Conservation (phyloP, 139 green algal species). For the Gonium pectorale region DNA sequence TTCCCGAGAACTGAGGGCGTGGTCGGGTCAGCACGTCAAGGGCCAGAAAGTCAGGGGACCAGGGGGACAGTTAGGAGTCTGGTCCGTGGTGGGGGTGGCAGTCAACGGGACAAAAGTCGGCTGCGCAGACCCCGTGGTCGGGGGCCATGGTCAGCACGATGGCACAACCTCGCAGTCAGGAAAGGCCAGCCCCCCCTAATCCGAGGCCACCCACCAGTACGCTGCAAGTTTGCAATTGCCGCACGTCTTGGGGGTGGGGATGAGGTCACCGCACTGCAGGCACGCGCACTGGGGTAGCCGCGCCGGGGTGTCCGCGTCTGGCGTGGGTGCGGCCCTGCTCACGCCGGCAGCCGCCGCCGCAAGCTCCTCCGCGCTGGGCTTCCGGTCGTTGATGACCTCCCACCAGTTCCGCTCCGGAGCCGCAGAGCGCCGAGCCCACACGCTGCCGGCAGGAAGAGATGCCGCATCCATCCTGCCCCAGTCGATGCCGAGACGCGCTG, state of each 20-base stretch:
- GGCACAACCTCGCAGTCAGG: too few species aligned
- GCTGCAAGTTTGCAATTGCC: conserved; percentile 18
- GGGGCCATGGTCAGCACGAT: too few species aligned
- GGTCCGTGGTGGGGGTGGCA: too few species aligned
- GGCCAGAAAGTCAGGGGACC: too few species aligned
- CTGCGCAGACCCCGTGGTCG: too few species aligned
- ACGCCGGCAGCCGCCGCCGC: neutral
- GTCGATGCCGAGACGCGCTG: too few species aligned
- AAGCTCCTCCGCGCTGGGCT: neutral
- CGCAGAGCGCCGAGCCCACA: neutral
- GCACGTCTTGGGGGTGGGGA: neutral
- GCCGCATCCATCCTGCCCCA: neutral
- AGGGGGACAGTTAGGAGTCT: too few species aligned
- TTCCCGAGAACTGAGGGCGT: conserved; percentile 23
- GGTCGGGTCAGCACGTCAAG: too few species aligned
- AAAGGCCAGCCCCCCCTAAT: too few species aligned
- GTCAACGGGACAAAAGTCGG: too few species aligned
- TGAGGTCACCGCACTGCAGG: neutral
- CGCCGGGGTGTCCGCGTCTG: neutral
- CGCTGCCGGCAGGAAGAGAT: neutral
- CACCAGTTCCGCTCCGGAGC: conserved; percentile 20
- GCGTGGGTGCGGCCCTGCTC: too few species aligned
- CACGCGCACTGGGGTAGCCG: neutral
- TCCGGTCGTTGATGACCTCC: neutral
- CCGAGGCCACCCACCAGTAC: conserved; percentile 11